These are phyloP conservation scores for Monilinia fructicola DNA, from an alignment of 2,329 filamentous ascomycete species.

Conservation along the genomic window DNA sequence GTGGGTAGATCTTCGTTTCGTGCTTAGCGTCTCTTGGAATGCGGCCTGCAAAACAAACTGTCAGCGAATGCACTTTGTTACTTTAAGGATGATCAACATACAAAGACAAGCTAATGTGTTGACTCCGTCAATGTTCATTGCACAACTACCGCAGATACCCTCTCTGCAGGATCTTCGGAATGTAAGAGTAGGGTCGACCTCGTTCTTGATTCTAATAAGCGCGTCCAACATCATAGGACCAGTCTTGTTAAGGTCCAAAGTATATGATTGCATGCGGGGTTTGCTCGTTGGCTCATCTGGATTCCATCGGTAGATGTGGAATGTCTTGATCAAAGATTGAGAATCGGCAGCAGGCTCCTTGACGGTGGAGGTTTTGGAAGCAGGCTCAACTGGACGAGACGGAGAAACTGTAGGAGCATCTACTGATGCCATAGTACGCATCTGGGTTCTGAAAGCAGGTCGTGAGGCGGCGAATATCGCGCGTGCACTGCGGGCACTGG, in stretches of 20 bases:
- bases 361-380: constrained; percentile 37
- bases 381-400: constrained; percentile 29
- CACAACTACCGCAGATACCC: constrained; percentile 97
- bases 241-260: constrained; percentile 96
- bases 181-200: constrained; percentile 92
- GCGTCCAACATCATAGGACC: constrained; percentile 98
- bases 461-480: constrained; percentile 26
- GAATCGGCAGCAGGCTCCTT: constrained; percentile 52
- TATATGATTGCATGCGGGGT: constrained; percentile 93
- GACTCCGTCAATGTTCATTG: constrained; percentile 99
- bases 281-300: constrained; percentile 89
- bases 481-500: constrained; percentile 23
- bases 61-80: constrained; percentile 35
- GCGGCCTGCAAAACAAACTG: constrained; percentile 61
- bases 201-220: constrained; percentile 97
- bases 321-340: constrained; percentile 79
- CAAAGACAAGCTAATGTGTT: constrained; percentile 98
- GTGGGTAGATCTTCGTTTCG: constrained; percentile 92
- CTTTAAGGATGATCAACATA: constrained; percentile 51
- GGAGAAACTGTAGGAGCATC: constrained; percentile 23
- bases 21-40: constrained; percentile 80
- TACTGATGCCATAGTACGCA: constrained; percentile 26
- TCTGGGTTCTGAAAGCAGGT: constrained; percentile 25
- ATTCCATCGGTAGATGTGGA: constrained; percentile 99
- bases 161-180: constrained; percentile 96